These are phyloP conservation scores for Geotrichum australiense DNA, from an alignment of 1,139 yeast genomes.

Conservation along the genomic window DNA sequence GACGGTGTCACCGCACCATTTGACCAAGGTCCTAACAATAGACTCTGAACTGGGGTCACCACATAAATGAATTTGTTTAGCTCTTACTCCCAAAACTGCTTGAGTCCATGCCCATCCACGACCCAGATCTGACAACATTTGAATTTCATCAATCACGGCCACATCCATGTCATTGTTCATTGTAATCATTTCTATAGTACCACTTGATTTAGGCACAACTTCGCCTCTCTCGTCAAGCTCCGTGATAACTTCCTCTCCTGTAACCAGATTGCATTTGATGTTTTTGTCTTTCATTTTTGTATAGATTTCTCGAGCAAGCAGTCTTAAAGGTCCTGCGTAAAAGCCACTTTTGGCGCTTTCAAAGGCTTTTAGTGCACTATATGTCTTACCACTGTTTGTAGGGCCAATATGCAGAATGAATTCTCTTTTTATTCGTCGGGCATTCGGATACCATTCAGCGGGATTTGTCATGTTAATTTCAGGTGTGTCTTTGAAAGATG, in stretches of 20 bases:
- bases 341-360: constrained; percentile 71
- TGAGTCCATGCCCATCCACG: constrained; percentile 96
- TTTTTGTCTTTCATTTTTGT: constrained; percentile 66
- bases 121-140: constrained; percentile 73
- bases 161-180: constrained; percentile 62
- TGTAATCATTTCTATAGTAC: constrained; percentile 93
- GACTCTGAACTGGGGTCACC: constrained; percentile 85
- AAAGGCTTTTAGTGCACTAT: constrained; percentile 65
- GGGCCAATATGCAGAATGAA: constrained; percentile 93
- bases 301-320: constrained; percentile 84
- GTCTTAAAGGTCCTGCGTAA: constrained; percentile 89
- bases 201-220: constrained; percentile 67
- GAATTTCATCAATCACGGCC: constrained; percentile 92
- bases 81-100: constrained; percentile 80
- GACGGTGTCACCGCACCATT: constrained; percentile 73
- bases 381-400: constrained; percentile 95
- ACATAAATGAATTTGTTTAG: constrained; percentile 82
- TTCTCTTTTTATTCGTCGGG: constrained; percentile 72
- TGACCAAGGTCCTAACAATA: constrained; percentile 50
- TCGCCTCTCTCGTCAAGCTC: constrained; percentile 58
- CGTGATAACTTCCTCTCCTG: constrained; percentile 88
- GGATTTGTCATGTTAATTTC: constrained; percentile 38
- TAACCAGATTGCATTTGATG: constrained; percentile 69
- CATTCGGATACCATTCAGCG: constrained; percentile 82
- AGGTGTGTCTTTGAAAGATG: constrained; percentile 9